phyloP scores from a whole-genome alignment of 257 asterid genomes.

The Solanum lycopersicoides region DNA sequence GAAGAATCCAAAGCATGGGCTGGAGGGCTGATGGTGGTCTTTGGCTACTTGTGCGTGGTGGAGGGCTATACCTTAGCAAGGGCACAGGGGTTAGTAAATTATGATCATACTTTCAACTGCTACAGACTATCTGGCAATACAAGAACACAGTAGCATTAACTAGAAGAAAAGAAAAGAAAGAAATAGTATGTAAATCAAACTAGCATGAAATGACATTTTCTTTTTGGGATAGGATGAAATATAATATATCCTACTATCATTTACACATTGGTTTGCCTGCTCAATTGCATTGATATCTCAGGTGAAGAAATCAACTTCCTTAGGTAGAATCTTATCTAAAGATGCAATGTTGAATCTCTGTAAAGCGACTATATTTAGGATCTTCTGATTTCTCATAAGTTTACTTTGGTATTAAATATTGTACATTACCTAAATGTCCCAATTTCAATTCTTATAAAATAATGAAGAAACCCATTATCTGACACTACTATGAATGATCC shows the following conservation, averaged over 20 bases:
- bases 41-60: conserved; percentile 98
- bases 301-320: not conserved
- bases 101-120: not conserved
- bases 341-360: not conserved
- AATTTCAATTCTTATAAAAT: not conserved
- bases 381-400: not conserved
- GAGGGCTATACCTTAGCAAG: conserved; percentile 93
- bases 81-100: conserved; percentile 74
- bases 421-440: not conserved
- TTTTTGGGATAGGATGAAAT: not conserved
- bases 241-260: not conserved
- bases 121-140: not conserved
- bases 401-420: not conserved
- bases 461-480: not conserved
- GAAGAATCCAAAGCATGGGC: conserved; percentile 97
- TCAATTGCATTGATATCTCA: not conserved
- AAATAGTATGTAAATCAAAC: not conserved
- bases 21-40: conserved; percentile 99
- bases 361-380: not conserved
- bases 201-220: not conserved
- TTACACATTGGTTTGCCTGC: not conserved
- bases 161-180: not conserved
- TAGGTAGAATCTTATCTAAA: not conserved
- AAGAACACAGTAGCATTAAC: not conserved
- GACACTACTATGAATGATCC: not conserved